Evolutionary conservation across 2,329 filamentous ascomycete species (phyloP).

Genomic region (Aureobasidium sp.): DNA sequence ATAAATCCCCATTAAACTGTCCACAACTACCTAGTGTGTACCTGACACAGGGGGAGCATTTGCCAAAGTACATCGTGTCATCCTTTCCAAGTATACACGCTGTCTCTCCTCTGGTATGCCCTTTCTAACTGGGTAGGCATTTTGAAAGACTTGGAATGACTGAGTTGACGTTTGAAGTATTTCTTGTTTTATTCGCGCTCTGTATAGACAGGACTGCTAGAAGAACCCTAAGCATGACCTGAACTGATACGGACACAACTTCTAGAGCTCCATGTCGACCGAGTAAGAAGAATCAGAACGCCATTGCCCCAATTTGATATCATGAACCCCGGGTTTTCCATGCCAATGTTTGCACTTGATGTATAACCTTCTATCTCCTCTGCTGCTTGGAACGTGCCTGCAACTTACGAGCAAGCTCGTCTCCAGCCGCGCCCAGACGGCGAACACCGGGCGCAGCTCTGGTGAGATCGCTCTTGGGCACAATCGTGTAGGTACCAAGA

Average conservation of each 20-base stretch:
- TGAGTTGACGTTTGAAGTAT: no score
- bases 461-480: constrained; percentile 49
- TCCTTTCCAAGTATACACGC: no score
- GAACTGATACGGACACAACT: not conserved
- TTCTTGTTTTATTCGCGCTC: no score
- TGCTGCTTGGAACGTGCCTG: constrained; percentile 12
- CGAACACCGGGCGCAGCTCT: constrained; percentile 25
- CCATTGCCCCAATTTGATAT: not conserved
- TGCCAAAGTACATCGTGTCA: not conserved
- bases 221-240: not conserved
- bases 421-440: constrained; percentile 25
- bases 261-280: not conserved
- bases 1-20: not conserved
- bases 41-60: not conserved
- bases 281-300: not conserved
- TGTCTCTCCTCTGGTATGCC: no score
- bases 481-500: constrained; percentile 56
- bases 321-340: not conserved
- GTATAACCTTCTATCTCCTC: not conserved
- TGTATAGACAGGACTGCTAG: no score
- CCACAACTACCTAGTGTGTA: not conserved
- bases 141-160: no score
- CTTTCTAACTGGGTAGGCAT: no score
- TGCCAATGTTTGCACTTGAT: not conserved
- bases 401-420: constrained; percentile 30